These are phyloP conservation scores for Syzygium aqueum DNA, from an alignment of 345 rosid species.

Conservation along the genomic window DNA sequence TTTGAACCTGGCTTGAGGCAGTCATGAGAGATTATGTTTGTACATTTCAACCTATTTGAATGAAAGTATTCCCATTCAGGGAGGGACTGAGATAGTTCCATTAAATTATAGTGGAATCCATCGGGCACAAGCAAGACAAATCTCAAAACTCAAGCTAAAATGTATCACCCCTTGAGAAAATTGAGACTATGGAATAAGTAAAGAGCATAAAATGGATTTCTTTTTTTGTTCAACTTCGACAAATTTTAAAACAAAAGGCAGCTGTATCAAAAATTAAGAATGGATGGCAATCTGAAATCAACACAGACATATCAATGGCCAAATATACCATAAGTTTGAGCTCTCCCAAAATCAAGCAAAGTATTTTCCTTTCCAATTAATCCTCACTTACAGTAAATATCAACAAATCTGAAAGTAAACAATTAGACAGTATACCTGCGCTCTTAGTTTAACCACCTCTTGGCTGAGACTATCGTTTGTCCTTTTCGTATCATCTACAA, in stretches of 20 bases:
- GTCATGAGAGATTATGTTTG: not conserved
- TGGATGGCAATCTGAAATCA: not conserved
- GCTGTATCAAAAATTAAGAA: not conserved
- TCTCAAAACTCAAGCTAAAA: not conserved
- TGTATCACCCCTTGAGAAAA: not conserved
- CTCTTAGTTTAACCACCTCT: slow-evolving; percentile 81
- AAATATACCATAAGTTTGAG: not conserved
- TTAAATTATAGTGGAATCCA: not conserved
- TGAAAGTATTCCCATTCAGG: not conserved
- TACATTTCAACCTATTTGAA: not conserved
- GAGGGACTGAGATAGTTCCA: not conserved
- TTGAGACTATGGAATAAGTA: not conserved
- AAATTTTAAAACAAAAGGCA: not conserved
- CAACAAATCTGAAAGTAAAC: not conserved
- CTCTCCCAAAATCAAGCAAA: not conserved
- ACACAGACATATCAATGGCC: not conserved
- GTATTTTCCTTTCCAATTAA: not conserved
- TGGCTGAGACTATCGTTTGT: slow-evolving; percentile 72
- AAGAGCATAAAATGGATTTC: not conserved
- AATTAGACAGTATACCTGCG: slow-evolving; percentile 46
- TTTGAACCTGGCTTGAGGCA: not conserved
- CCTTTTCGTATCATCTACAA: slow-evolving; percentile 68
- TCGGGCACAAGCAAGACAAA: not conserved
- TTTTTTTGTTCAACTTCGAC: not conserved
- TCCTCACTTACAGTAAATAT: not conserved